Evolutionary conservation across 495 filamentous ascomycete genomes (phyloP).

Genomic region (Xylaria telfairii): DNA sequence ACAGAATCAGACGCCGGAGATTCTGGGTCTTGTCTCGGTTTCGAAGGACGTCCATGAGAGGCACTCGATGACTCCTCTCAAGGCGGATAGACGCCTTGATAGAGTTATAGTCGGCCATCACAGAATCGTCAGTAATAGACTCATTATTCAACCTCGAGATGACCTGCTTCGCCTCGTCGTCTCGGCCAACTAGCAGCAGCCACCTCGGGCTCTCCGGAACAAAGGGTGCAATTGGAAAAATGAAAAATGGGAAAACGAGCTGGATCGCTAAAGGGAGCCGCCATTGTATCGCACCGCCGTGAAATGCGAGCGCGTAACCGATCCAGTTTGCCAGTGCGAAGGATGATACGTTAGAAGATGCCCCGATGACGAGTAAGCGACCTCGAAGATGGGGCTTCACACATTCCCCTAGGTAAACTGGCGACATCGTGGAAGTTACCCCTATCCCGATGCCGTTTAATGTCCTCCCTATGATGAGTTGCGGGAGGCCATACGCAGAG

Average conservation of each 20-base stretch:
- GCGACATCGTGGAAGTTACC: slow-evolving; percentile 63
- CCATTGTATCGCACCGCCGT: slow-evolving; percentile 50
- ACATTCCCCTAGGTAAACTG: slow-evolving; percentile 64
- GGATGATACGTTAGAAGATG: slow-evolving; percentile 32
- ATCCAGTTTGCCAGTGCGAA: slow-evolving; percentile 48
- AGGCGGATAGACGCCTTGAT: slow-evolving; percentile 39
- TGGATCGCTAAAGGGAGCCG: slow-evolving; percentile 59
- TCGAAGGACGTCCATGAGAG: slow-evolving; percentile 35
- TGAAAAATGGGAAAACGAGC: slow-evolving; percentile 50
- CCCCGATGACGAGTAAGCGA: slow-evolving; percentile 39
- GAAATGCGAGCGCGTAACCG: slow-evolving; percentile 46
- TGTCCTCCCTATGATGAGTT: slow-evolving; percentile 67
- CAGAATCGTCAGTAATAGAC: slow-evolving; percentile 20
- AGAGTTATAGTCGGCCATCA: slow-evolving; percentile 36
- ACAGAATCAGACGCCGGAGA: slow-evolving; percentile 40
- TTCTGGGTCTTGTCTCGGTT: slow-evolving; percentile 43
- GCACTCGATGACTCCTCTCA: slow-evolving; percentile 37
- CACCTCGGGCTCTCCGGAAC: slow-evolving; percentile 48
- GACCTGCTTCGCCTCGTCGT: slow-evolving; percentile 41
- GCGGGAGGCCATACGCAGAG: slow-evolving; percentile 46
- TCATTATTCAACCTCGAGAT: slow-evolving; percentile 40
- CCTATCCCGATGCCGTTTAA: slow-evolving; percentile 72
- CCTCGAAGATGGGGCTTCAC: slow-evolving; percentile 59
- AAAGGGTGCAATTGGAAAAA: slow-evolving; percentile 42
- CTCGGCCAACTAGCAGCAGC: slow-evolving; percentile 33